phyloP scores from a whole-genome alignment of 2,329 filamentous ascomycete genomes.

The Penicillium palitans region DNA sequence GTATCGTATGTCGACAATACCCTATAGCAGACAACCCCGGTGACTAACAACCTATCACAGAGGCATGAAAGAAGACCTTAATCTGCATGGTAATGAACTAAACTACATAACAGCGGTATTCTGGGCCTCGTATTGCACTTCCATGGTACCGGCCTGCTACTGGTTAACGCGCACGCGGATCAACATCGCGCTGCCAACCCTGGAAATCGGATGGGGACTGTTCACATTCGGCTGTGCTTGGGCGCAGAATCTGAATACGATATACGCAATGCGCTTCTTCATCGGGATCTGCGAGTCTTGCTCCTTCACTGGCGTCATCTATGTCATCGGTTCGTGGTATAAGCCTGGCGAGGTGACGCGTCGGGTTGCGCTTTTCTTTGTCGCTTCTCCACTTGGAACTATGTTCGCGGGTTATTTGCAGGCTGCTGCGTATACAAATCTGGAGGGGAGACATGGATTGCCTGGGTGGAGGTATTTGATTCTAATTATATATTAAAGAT shows the following conservation, averaged over 20 bases:
- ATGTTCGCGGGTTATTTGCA: slow-evolving; percentile 23
- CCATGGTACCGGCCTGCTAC: slow-evolving; percentile 46
- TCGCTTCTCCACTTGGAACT: slow-evolving; percentile 17
- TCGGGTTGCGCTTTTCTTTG: slow-evolving; percentile 19
- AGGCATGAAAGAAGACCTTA: slow-evolving; percentile 29
- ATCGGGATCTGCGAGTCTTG: slow-evolving; percentile 18
- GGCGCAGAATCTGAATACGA: slow-evolving; percentile 8
- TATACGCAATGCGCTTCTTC: slow-evolving; percentile 3
- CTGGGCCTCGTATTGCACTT: slow-evolving; percentile 44
- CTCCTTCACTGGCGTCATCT: slow-evolving; percentile 36
- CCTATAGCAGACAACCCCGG: not conserved
- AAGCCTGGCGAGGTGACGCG: slow-evolving; percentile 17
- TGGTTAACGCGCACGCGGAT: slow-evolving; percentile 33
- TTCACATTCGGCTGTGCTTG: slow-evolving; percentile 28
- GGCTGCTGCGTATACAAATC: slow-evolving; percentile 19
- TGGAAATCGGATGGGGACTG: slow-evolving; percentile 28
- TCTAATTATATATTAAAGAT: not conserved
- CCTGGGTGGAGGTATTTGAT: slow-evolving; percentile 6
- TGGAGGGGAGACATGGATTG: slow-evolving; percentile 16
- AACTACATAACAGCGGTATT: slow-evolving; percentile 32
- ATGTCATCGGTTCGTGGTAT: slow-evolving; percentile 17
- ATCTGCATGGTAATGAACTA: slow-evolving; percentile 24
- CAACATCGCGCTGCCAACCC: slow-evolving; percentile 22
- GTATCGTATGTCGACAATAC: slow-evolving; percentile 17
- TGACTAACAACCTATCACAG: not conserved